phyloP scores from a whole-genome alignment of 768 basidiomycete species.

The Cubamyces lactineus region DNA sequence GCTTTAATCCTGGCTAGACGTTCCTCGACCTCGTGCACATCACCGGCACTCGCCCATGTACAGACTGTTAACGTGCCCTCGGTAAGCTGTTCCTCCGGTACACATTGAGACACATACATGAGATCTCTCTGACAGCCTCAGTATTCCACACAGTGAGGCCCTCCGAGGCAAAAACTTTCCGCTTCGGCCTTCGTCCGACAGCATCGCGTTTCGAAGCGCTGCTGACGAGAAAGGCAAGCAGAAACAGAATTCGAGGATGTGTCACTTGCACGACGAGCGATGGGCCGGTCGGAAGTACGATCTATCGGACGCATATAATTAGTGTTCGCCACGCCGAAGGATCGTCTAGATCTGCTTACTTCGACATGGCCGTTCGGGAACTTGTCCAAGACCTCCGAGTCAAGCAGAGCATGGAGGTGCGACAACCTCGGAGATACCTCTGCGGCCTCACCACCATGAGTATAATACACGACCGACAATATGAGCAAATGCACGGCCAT shows the following conservation, averaged over 20 bases:
- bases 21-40: constrained; percentile 51
- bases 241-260: constrained; percentile 66
- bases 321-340: neutral
- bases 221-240: constrained; percentile 69
- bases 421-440: constrained; percentile 55
- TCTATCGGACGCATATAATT: constrained; percentile 25
- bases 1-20: constrained; percentile 66
- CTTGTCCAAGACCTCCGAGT: constrained; percentile 52
- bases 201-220: constrained; percentile 71
- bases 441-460: constrained; percentile 56
- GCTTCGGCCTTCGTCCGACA: constrained; percentile 73
- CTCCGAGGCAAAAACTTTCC: constrained; percentile 68
- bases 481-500: constrained; percentile 65
- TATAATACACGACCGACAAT: constrained; percentile 61
- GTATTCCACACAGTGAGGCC: constrained; percentile 56
- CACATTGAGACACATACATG: constrained; percentile 37
- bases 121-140: constrained; percentile 46
- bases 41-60: constrained; percentile 53
- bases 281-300: constrained; percentile 39
- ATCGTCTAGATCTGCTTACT: constrained; percentile 28
- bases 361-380: constrained; percentile 44
- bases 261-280: constrained; percentile 62
- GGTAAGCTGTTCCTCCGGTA: neutral
- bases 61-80: constrained; percentile 45
- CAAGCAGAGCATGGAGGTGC: constrained; percentile 68